These are phyloP conservation scores for Colletotrichum euphorbiae DNA, from an alignment of 2,329 filamentous ascomycete genomes.

Conservation along the genomic window DNA sequence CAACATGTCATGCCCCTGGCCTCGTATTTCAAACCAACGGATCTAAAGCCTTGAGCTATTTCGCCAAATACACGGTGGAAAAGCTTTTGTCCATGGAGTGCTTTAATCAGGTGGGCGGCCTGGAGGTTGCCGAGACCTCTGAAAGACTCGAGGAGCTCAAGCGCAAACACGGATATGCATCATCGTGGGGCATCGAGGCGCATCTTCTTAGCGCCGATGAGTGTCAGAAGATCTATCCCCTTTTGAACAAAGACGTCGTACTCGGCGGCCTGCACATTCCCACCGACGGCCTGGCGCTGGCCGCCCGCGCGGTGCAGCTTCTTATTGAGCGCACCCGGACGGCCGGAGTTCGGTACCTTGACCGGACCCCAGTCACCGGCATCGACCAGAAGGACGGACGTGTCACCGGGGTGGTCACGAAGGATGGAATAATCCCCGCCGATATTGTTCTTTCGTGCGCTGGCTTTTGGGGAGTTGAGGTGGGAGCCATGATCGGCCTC, in stretches of 20 bases:
- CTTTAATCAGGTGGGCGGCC: conserved; percentile 72
- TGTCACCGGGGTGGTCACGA: conserved; percentile 68
- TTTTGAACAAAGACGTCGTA: conserved; percentile 63
- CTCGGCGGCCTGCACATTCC: conserved; percentile 71
- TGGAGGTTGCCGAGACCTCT: conserved; percentile 71
- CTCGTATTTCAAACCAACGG: conserved; percentile 73
- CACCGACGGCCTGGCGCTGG: conserved; percentile 69
- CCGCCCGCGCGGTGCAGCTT: conserved; percentile 70
- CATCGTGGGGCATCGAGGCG: conserved; percentile 70
- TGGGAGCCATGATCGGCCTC: conserved; percentile 70
- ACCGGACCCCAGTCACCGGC: conserved; percentile 66
- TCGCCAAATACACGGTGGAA: conserved; percentile 71
- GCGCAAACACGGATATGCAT: conserved; percentile 70
- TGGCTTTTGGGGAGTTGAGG: conserved; percentile 74
- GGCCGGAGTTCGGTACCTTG: conserved; percentile 70
- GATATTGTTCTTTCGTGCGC: conserved; percentile 73
- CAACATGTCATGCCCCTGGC: conserved; percentile 73
- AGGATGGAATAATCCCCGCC: conserved; percentile 61
- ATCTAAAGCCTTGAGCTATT: conserved; percentile 67
- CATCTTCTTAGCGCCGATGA: conserved; percentile 63
- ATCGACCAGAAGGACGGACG: conserved; percentile 61
- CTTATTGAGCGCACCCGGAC: conserved; percentile 68
- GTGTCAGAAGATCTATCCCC: conserved; percentile 65
- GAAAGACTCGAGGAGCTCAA: conserved; percentile 70
- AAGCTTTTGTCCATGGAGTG: conserved; percentile 69